Base-by-base conservation (phyloP, 306 rosid genomes). In the Cucurbita pepo region DNA sequence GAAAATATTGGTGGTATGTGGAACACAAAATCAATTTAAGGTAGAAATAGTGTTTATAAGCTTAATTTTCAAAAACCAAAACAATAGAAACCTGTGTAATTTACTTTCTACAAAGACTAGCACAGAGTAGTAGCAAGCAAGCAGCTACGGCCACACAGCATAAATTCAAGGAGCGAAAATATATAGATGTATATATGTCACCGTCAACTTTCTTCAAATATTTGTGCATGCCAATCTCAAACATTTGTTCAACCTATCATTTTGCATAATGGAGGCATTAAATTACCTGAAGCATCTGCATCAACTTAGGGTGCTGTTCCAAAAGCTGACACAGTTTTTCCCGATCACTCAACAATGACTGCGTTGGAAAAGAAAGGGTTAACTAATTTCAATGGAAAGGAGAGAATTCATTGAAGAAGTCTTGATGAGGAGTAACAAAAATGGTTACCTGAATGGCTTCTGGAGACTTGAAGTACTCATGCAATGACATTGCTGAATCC, bases 221-320 rank as follows among this genome's bases (percentile, higher is more conserved):
- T 37, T 41, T 63, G 25, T 10, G 37, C 36, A 64, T 41, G 22
- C 71, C 71, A 41, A 64, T 41, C 52, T 41, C 71, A 64, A 43
- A 64, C 5, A 64, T 41, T 43, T 44, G 71, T 44, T 43, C 54
- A 44, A 44, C 21, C 55, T 0, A 45, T 12, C 21, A 8, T 9
- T 25, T 54, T 44, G 36, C 11, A 57, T 22, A 72, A 38, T 63
- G 15, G 8, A 54, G 4, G 40, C 47, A 57, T 14, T 55, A 41
- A 55, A 78, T 70, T 62, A 94, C 99, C 99, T 94, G 95, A 82
- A 94, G 97, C 99, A 94, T 83, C 91, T 91, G 96, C 99, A 91
- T 88, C 81, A 94, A 83, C 79, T 91, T 94, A 10, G 97, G 99
- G 84, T 94, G 92, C 88, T 94, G 96, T 91, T 94, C 99, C 90